These are phyloP conservation scores for Schizochytrium sp. DNA, from an alignment of 108 stramenopile species.

Conservation along the genomic window DNA sequence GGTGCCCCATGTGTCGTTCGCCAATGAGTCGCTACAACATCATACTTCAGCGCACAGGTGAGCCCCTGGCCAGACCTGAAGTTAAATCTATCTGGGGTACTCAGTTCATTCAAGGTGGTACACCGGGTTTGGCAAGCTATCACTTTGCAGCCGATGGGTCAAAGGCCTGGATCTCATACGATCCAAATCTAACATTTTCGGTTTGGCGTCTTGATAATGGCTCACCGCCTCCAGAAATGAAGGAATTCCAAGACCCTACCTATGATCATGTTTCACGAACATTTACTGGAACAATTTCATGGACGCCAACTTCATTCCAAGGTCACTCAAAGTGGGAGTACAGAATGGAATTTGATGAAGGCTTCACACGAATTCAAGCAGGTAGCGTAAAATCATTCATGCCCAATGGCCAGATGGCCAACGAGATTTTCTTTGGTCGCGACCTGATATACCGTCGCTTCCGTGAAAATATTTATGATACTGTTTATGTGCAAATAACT, in stretches of 20 bases:
- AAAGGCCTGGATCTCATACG: neutral
- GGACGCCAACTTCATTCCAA: neutral
- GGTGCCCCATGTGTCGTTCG: neutral
- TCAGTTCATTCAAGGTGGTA: neutral
- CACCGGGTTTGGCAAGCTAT: neutral
- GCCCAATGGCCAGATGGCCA: conserved; percentile 5
- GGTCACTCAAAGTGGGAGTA: neutral
- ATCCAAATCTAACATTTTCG: neutral
- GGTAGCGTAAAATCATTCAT: neutral
- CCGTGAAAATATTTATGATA: conserved; percentile 39
- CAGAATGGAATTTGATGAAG: conserved; percentile 30
- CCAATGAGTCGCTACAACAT: conserved; percentile 36
- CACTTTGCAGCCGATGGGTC: conserved; percentile 31
- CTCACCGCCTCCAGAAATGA: neutral
- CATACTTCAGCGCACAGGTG: neutral
- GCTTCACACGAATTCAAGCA: neutral
- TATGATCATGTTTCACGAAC: conserved; percentile 20
- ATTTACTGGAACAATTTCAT: neutral
- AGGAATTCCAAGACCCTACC: neutral
- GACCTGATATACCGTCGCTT: conserved; percentile 41
- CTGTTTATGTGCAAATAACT: conserved; percentile 3
- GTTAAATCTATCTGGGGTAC: conserved; percentile 12
- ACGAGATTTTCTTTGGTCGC: conserved; percentile 24
- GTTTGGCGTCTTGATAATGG: conserved; percentile 8
- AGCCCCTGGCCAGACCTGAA: neutral